A percentile compares a stretch with the other conserved stretches of the same genome.
Conservation (phyloP, 2,329 filamentous ascomycete species). For the Arthrinium phaeospermum region DNA sequence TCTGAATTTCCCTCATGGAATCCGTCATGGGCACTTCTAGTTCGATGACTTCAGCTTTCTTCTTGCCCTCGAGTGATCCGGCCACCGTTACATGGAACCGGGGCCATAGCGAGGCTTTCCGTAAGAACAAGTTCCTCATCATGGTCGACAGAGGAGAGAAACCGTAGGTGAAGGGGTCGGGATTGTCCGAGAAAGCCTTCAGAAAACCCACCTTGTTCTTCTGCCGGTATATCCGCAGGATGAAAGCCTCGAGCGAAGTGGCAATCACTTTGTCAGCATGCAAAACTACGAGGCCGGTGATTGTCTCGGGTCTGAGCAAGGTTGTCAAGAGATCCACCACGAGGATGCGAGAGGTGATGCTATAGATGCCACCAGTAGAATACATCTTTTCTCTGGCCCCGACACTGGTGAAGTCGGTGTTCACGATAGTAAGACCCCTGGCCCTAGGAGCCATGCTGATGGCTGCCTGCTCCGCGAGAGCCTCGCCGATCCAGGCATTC, state of each 20-base stretch:
- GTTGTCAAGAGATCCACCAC: constrained; percentile 92
- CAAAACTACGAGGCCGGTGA: constrained; percentile 85
- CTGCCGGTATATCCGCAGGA: constrained; percentile 90
- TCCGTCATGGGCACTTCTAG: constrained; percentile 96
- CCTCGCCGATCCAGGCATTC: constrained; percentile 96
- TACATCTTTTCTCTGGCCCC: constrained; percentile 91
- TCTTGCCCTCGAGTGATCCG: constrained; percentile 85
- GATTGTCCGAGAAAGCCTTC: constrained; percentile 94
- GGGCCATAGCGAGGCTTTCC: constrained; percentile 89
- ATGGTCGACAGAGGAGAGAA: constrained; percentile 88
- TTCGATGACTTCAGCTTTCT: constrained; percentile 96
- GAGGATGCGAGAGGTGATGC: constrained; percentile 92
- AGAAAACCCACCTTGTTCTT: constrained; percentile 93
- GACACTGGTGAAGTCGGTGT: constrained; percentile 92
- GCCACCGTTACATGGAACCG: constrained; percentile 92
- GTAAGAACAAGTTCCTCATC: constrained; percentile 90
- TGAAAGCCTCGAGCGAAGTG: constrained; percentile 93
- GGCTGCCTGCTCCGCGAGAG: constrained; percentile 91
- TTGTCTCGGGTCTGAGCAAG: constrained; percentile 78
- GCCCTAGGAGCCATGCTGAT: constrained; percentile 83
- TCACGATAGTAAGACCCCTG: constrained; percentile 87
- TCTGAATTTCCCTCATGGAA: constrained; percentile 90
- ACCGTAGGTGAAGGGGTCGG: constrained; percentile 86
- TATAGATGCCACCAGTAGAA: constrained; percentile 85
- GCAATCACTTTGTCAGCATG: constrained; percentile 88